These are phyloP conservation scores for Phytophthora idaei DNA, from an alignment of 352 stramenopile genomes.

Conservation along the genomic window DNA sequence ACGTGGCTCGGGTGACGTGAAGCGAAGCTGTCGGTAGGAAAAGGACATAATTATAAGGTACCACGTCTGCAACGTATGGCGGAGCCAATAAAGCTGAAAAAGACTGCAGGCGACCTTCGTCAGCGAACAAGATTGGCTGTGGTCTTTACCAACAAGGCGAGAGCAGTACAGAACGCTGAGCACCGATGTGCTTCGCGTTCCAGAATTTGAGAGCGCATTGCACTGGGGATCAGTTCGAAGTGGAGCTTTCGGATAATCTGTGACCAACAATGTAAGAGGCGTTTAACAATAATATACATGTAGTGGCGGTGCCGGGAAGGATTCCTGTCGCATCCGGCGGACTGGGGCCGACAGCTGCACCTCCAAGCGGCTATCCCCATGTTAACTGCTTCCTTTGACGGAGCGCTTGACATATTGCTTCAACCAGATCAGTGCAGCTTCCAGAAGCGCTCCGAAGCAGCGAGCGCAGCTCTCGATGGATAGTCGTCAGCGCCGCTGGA, in stretches of 20 bases:
- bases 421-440: slow-evolving; percentile 5
- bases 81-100: background rate
- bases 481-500: slow-evolving; percentile 6
- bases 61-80: background rate
- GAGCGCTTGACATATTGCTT: slow-evolving; percentile 13
- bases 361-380: slow-evolving; percentile 19
- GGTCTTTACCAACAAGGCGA: background rate
- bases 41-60: background rate
- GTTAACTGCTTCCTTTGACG: slow-evolving; percentile 8
- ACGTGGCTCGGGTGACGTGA: slow-evolving; percentile 6
- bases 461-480: background rate
- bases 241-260: background rate
- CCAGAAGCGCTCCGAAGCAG: slow-evolving; percentile 14
- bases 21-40: slow-evolving; percentile 7
- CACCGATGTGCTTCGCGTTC: background rate
- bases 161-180: background rate
- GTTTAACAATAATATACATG: slow-evolving; percentile 5
- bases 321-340: slow-evolving; percentile 13
- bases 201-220: slow-evolving; percentile 5
- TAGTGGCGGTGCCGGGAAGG: slow-evolving; percentile 8
- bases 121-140: background rate
- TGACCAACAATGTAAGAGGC: background rate
- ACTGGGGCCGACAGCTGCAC: slow-evolving; percentile 16
- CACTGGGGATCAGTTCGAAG: background rate
- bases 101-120: background rate